phyloP scores from a whole-genome alignment of 257 asterid genomes.

The Solanum habrochaites region DNA sequence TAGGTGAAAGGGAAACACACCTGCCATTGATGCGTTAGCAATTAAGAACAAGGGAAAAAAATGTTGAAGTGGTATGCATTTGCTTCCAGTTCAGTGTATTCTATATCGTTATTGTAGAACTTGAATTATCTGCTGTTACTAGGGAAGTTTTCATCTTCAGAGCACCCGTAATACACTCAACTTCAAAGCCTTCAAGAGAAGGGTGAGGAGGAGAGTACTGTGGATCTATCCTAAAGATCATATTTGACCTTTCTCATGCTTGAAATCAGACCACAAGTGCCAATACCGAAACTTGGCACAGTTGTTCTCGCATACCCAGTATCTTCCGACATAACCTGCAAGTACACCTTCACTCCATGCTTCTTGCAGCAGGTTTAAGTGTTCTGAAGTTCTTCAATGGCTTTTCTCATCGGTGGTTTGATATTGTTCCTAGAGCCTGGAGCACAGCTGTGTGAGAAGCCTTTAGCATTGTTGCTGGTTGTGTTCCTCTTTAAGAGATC shows the following conservation, averaged over 20 bases:
- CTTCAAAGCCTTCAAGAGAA: constrained; percentile 40
- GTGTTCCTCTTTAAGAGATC: constrained; percentile 53
- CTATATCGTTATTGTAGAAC: not conserved
- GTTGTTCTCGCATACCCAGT: constrained; percentile 57
- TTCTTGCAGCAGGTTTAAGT: constrained; percentile 82
- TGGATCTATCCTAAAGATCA: constrained; percentile 29
- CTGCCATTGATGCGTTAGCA: not conserved
- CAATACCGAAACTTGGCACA: constrained; percentile 74
- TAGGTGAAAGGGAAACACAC: not conserved
- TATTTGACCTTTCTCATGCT: constrained; percentile 64
- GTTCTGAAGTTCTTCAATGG: constrained; percentile 79
- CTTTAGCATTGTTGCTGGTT: constrained; percentile 48
- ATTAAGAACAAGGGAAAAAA: not conserved
- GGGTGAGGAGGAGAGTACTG: constrained; percentile 51
- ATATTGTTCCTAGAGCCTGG: constrained; percentile 74
- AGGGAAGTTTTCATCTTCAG: constrained; percentile 25
- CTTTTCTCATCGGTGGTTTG: constrained; percentile 63
- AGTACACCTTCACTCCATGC: constrained; percentile 59
- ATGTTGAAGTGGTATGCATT: not conserved
- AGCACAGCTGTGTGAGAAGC: constrained; percentile 64
- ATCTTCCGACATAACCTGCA: constrained; percentile 63
- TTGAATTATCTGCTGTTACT: not conserved
- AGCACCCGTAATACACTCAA: constrained; percentile 32
- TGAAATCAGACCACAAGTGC: constrained; percentile 70
- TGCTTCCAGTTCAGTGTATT: not conserved